Base-by-base conservation (phyloP, 495 filamentous ascomycete species). In the Opeltia flavorubescens region DNA sequence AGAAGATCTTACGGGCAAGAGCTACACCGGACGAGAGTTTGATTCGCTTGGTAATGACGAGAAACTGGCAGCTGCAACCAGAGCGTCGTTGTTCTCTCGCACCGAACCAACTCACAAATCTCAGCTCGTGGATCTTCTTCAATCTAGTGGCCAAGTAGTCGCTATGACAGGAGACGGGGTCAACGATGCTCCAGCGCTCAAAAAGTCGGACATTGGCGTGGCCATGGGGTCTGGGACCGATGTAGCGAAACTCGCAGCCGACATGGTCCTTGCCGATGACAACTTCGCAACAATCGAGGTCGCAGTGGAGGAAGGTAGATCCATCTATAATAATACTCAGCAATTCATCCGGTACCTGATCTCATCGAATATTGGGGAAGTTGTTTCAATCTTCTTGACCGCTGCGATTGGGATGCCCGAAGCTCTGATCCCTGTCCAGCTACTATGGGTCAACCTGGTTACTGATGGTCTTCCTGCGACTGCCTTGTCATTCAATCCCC, bases 121-220 rank as follows among this genome's bases (percentile, higher is more conserved):
- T 5, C 86, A 83, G 65, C 78, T 99, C 24, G 89, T 99, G 35
- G 93, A 99, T 64, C 79, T 96, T 25, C 82, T 99, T 47, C 93
- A 99, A 64, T 84, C 84, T 23, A 68, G 84, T 51, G 85, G 86
- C 51, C 86, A 96, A 61, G 93, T 99, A 24, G 93, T 99, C 49
- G 93, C 93, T 51, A 99, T 99, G 93, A 99, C 93, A 49, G 93
- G 93, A 55, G 93, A 99, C 61, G 93, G 93, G 60, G 93, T 99
- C 63, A 99, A 99, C 59, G 93, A 99, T 68, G 93, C 93, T 1
- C 93, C 93, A 33, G 93, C 93, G 15, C 73, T 99, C 56, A 99
- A 99, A 76, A 95, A 95, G 66, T 81, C 91, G 4, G 93, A 99
- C 59, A 99, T 99, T 66, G 93, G 93, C 57, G 89, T 99, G 28